Conservation (phyloP, 805 yeast genomes). For the Kodamaea laetipori region DNA sequence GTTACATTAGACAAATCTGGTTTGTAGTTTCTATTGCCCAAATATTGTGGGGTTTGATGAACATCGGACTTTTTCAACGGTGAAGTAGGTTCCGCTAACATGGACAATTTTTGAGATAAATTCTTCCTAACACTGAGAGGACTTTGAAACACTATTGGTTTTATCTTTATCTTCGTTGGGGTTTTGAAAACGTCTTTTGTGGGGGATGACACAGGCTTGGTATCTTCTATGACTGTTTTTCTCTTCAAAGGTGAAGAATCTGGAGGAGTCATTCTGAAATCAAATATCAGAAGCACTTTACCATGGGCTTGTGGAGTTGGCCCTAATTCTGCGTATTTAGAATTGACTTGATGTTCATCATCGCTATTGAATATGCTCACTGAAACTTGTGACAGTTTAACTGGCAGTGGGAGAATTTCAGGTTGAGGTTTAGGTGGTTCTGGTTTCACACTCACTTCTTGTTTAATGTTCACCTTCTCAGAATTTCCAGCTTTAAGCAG, state of each 20-base stretch:
- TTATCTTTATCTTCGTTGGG: conserved; percentile 29
- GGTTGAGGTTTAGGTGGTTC: no score
- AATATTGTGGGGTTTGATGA: conserved; percentile 7
- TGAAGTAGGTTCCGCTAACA: background rate
- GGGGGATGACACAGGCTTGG: no score
- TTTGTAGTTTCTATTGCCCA: background rate
- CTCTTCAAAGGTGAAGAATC: conserved; percentile 42
- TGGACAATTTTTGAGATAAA: conserved; percentile 12
- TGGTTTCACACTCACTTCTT: no score
- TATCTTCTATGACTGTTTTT: background rate
- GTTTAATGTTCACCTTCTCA: no score
- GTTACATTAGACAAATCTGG: conserved; percentile 1
- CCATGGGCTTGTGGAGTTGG: conserved; percentile 91
- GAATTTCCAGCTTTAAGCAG: conserved; percentile 14
- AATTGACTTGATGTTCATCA: conserved; percentile 2
- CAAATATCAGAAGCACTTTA: conserved; percentile 71
- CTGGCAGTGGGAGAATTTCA: no score
- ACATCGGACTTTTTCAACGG: background rate
- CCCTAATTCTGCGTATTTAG: conserved; percentile 53
- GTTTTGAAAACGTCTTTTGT: conserved; percentile 32
- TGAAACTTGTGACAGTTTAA: background rate
- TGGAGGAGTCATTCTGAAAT: conserved; percentile 48
- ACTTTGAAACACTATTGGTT: background rate
- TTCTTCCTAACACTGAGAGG: conserved; percentile 1
- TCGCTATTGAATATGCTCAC: background rate